These are phyloP conservation scores for Phytophthora europaea DNA, from an alignment of 352 stramenopile species.

Conservation along the genomic window DNA sequence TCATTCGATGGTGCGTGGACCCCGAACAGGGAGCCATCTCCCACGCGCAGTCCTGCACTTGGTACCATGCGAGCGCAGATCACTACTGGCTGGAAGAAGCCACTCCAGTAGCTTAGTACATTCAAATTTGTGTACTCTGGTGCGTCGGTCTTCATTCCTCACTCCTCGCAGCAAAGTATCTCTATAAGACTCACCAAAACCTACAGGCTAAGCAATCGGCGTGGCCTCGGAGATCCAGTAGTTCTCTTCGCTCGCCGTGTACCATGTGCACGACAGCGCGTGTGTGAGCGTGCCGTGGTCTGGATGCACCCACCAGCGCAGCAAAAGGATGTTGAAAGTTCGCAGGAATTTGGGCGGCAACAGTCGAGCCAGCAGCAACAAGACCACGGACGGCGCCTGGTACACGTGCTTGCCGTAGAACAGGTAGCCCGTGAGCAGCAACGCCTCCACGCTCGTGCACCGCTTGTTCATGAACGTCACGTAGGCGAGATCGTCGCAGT, in stretches of 20 bases:
- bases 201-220: constrained; percentile 10
- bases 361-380: constrained; percentile 36
- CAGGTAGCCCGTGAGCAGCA: constrained; percentile 41
- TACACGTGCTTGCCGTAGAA: constrained; percentile 45
- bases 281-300: constrained; percentile 26
- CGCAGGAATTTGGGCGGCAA: constrained; percentile 36
- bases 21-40: constrained; percentile 5
- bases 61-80: constrained; percentile 29
- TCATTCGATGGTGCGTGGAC: constrained; percentile 32
- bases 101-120: constrained; percentile 10
- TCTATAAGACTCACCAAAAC: background rate
- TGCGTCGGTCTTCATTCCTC: background rate
- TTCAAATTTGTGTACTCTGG: background rate
- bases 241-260: constrained; percentile 40
- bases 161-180: background rate
- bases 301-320: constrained; percentile 39
- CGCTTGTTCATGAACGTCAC: constrained; percentile 22
- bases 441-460: constrained; percentile 33
- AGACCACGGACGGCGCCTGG: constrained; percentile 29
- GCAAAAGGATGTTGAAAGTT: constrained; percentile 42
- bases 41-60: constrained; percentile 26
- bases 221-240: constrained; percentile 43
- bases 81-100: constrained; percentile 31
- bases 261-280: constrained; percentile 37
- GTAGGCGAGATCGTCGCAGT: constrained; percentile 46